Evolutionary conservation across 805 yeast species (phyloP), one percentile per base, ranked within the genome.

Genomic region (Saccharomycopsis fermentans): DNA sequence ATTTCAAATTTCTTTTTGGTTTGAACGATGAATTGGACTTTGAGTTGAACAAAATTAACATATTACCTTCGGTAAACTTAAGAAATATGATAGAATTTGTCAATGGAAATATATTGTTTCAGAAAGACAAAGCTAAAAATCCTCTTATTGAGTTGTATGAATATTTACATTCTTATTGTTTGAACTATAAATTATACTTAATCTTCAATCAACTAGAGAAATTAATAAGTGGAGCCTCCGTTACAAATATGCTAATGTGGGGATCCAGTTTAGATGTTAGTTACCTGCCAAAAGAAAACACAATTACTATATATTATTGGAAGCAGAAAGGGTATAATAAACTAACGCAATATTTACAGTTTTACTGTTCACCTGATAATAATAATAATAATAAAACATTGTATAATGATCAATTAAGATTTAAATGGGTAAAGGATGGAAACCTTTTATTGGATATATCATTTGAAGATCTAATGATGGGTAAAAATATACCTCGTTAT

Each of bases 361-460:
- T 59, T 29, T 11, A 51, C n/a, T 32, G 58, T 11, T 32, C 52
- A 6, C 29, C 52, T 21, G 58, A 57, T 43, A 47, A 29, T 34
- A 9, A 43, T 37, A 9, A 43, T 37, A 12, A 34, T 24, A 34
- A 9, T 24, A 47, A 29, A 17, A 34, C 17, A 17, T 43, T 24
- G 40, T 29, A 32, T 11, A 47, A 17, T 34, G 21, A 52, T 26
- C 52, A 51, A n/a, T 21, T 62, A 5, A n/a, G 21, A 8, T 57
- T 62, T 34, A 50, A 55, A 35, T 62, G 64, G 64, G 55, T 52
- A 48, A 59, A 58, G 27, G 61, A 62, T 39, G 61, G 59, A 17
- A 32, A 51, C 14, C 27, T 62, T 27, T 43, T 43, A 52, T 32
- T 12, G 4, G 57, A 52, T 9, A 50, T 56, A 32, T 54, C 40